Percentiles rank a stretch among this genome's conserved stretches.
These are phyloP conservation scores for Metschnikowia matae DNA, from an alignment of 805 yeast species.

Conservation along the genomic window DNA sequence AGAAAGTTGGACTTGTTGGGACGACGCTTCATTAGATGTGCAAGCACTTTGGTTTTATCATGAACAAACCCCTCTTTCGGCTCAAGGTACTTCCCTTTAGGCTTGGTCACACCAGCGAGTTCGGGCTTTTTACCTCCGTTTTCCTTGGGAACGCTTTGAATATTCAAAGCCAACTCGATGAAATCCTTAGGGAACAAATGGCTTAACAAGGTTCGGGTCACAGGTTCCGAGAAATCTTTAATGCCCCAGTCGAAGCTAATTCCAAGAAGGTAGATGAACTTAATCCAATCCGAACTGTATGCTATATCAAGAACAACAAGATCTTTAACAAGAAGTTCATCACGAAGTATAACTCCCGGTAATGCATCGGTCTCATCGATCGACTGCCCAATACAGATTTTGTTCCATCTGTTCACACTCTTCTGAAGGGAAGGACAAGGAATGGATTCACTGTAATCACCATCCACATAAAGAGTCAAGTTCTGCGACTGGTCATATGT, in stretches of 20 bases:
- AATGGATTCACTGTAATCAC: constrained; percentile 43
- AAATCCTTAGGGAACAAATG: constrained; percentile 4
- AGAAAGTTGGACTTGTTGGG: constrained; percentile 11
- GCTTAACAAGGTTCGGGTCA: constrained; percentile 18
- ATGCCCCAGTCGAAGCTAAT: constrained; percentile 48
- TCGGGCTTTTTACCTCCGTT: background rate
- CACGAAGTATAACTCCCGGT: background rate
- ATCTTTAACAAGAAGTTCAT: constrained; percentile 29
- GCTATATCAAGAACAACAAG: constrained; percentile 35
- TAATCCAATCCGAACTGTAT: constrained; percentile 49
- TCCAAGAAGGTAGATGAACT: constrained; percentile 42
- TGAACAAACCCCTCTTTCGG: constrained; percentile 1
- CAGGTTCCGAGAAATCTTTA: constrained; percentile 29
- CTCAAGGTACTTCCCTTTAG: background rate
- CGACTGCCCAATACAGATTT: constrained; percentile 31
- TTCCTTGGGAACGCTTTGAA: background rate
- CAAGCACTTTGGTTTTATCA: constrained; percentile 3
- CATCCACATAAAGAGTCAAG: constrained; percentile 46
- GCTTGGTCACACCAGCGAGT: background rate
- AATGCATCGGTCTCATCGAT: constrained; percentile 4
- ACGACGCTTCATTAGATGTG: constrained; percentile 1
- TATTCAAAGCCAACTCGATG: background rate
- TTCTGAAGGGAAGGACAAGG: constrained; percentile 34
- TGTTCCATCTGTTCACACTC: constrained; percentile 30
- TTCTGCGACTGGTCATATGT: constrained; percentile 36